Evolutionary conservation across 257 asterid genomes (phyloP), one percentile per base, ranked within the genome.

Genomic region (Agastache rugosa): DNA sequence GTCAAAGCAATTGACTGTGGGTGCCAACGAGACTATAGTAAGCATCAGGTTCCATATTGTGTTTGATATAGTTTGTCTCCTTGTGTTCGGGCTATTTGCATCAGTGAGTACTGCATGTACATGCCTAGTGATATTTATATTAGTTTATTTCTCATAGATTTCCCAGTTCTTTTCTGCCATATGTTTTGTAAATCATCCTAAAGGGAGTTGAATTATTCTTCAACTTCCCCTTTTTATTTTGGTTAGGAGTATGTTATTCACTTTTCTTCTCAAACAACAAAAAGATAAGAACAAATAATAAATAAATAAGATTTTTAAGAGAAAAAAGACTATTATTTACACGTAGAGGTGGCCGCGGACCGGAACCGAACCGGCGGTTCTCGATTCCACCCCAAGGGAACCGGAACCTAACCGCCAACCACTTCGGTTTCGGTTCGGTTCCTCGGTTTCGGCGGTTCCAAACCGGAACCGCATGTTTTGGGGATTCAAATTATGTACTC

Each of bases 21-120:
- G 96, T 23, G 92, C 97, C 73, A 75, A 85, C 54, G 91, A 84
- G 82, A 87, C 69, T 60, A 79, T 80, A 50, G 97, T 93, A 91
- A 87, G 96, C 73, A 75, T 69, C 69, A 51, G 54, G 58, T 67
- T 71, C 65, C 66, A 45, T 6, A 48, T 63, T 55, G 63, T 48
- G 59, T 64, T 76, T 66, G 44, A 63, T 77, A 54, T 71, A 67
- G 19, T 67, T 65, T 76, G 42, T 61, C 67, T 47, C 64, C 47
- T 17, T n/a, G 34, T 27, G 50, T 65, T 16, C n/a, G 16, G 56
- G 63, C 66, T 72, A 22, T 60, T 41, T 76, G 74, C 20, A 4
- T 58, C 50, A 29, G 55, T 3, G 6, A 9, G 45, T 37, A 48
- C 55, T n/a, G n/a, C 17, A 39, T 37, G 35, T 34, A 8, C 16